phyloP scores from a whole-genome alignment of 2,329 filamentous ascomycete species.

The Exserohilum turcica region DNA sequence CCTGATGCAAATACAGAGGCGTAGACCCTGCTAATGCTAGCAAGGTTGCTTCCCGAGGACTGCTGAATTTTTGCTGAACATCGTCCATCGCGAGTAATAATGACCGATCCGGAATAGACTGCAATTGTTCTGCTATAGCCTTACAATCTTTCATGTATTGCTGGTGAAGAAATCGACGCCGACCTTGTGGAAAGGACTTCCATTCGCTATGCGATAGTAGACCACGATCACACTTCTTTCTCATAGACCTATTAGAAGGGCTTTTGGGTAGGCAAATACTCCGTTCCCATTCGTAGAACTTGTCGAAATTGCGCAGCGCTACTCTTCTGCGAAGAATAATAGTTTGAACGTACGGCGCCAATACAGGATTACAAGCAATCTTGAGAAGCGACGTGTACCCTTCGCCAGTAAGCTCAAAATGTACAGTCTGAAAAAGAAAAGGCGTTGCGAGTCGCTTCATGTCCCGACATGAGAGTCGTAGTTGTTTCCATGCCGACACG shows the following conservation, averaged over 20 bases:
- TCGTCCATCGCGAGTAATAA: neutral
- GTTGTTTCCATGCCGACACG: too few species aligned
- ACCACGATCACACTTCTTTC: neutral
- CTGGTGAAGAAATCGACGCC: neutral
- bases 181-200: neutral
- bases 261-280: neutral
- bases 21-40: neutral
- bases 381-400: neutral
- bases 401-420: too few species aligned
- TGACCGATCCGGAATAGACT: neutral
- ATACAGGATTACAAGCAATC: neutral
- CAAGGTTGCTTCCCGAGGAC: neutral
- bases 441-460: too few species aligned
- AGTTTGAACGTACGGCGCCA: neutral
- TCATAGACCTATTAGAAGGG: slow-evolving; percentile 1
- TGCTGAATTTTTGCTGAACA: neutral
- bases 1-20: neutral
- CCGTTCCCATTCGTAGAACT: neutral
- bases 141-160: slow-evolving; percentile 1
- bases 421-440: too few species aligned
- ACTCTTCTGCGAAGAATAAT: neutral
- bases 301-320: neutral
- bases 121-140: neutral
- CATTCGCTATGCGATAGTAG: neutral
- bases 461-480: too few species aligned